A percentile compares a stretch with the other conserved stretches of the same genome.
These are phyloP conservation scores for Coelastrella sp. DNA, from an alignment of 139 green algal genomes.

Conservation along the genomic window DNA sequence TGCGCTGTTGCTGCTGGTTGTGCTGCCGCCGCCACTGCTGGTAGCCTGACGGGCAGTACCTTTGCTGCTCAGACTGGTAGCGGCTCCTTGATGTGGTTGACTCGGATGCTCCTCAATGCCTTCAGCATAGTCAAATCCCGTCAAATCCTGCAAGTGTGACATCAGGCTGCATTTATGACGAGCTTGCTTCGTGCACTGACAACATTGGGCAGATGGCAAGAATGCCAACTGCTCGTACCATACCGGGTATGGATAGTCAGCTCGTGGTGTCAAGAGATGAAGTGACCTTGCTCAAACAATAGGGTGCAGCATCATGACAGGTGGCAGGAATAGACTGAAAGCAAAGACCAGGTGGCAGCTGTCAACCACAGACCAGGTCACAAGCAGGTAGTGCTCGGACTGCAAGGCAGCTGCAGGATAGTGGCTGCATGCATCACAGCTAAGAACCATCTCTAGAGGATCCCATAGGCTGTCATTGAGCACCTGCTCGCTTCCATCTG, in stretches of 20 bases:
- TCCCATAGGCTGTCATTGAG: too few relatives aligned
- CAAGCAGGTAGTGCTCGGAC: too few relatives aligned
- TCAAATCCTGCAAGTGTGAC: constrained; percentile 26
- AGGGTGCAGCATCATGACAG: too few relatives aligned
- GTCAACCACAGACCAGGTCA: too few relatives aligned
- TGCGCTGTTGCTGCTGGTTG: not conserved
- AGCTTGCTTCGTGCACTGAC: too few relatives aligned
- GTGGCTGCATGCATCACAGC: not conserved
- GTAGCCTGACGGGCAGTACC: not conserved
- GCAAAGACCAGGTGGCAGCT: too few relatives aligned
- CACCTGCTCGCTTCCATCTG: constrained; percentile 36
- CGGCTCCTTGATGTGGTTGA: not conserved
- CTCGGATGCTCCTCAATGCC: not conserved
- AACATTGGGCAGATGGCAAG: not conserved
- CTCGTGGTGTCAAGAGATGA: too few relatives aligned
- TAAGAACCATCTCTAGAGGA: too few relatives aligned
- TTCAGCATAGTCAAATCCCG: constrained; percentile 37
- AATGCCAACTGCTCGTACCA: not conserved
- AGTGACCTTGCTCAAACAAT: too few relatives aligned
- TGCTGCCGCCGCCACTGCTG: constrained; percentile 20
- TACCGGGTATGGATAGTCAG: too few relatives aligned
- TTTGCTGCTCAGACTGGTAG: too few relatives aligned
- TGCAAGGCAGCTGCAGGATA: not conserved
- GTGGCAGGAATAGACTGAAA: too few relatives aligned
- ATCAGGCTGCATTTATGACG: not conserved